A percentile compares a stretch with the other conserved stretches of the same genome.
These are phyloP conservation scores for Hypoxylon sp. DNA, from an alignment of 2,329 filamentous ascomycete genomes.

Conservation along the genomic window DNA sequence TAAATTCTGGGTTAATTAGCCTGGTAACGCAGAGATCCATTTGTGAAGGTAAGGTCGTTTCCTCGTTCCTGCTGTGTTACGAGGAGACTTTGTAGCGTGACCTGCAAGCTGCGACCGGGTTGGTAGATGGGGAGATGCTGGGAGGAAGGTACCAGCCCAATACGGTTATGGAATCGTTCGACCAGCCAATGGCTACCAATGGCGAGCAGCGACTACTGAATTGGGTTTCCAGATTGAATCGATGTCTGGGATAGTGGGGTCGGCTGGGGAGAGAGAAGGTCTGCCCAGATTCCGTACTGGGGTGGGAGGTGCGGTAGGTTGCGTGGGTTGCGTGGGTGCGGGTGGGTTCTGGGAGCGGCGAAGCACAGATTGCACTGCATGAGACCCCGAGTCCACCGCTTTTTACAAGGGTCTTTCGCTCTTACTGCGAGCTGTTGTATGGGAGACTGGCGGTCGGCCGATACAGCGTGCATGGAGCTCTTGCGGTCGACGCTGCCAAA, in stretches of 20 bases:
- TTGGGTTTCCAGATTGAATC: conserved; percentile 38
- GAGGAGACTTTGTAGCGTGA: conserved; percentile 33
- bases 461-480: conserved; percentile 42
- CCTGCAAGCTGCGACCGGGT: conserved; percentile 22
- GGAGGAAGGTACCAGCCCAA: conserved; percentile 25
- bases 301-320: conserved; percentile 6
- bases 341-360: conserved; percentile 35
- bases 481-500: conserved; percentile 41
- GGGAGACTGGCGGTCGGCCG: conserved; percentile 54
- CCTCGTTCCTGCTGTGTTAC: conserved; percentile 23
- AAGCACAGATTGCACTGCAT: conserved; percentile 45
- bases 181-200: conserved; percentile 36
- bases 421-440: conserved; percentile 50
- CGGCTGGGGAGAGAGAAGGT: conserved; percentile 13
- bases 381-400: conserved; percentile 54
- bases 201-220: conserved; percentile 22
- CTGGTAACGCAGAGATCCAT: conserved; percentile 22
- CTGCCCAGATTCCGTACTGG: conserved; percentile 10
- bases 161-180: conserved; percentile 35
- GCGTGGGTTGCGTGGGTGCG: conserved; percentile 18
- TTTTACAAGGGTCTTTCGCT: conserved; percentile 53
- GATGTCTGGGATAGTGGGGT: conserved; percentile 42
- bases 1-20: conserved; percentile 35
- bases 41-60: conserved; percentile 1
- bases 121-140: conserved; percentile 13